Evolutionary conservation across 169 alveolate species (phyloP), one percentile per base, ranked within the genome.

Genomic region (Cryptosporidium canis): DNA sequence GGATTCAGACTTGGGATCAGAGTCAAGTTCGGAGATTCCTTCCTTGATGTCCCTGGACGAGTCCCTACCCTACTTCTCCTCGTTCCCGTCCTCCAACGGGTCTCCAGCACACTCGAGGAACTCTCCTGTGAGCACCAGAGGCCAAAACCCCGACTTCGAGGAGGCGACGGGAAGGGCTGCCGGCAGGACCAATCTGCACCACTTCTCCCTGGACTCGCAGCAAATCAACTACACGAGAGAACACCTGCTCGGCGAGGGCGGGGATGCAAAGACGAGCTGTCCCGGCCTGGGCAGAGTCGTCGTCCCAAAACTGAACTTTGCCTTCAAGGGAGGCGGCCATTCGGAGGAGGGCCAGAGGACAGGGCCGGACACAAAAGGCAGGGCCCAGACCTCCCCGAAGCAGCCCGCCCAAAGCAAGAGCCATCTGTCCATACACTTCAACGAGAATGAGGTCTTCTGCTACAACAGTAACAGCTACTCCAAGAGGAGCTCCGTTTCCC

Each of bases 31-130:
- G 27, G 63, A 37, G 11, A 27, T 41, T 24, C 24, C 56, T 21
- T 39, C 87, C 31, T 37, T 77, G n/a, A 31, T 39, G 31, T 41
- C 87, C 24, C 33, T 43, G 35, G 83, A 66, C 7, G 72, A 77
- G 11, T 61, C 72, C 1, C 39, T 44, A 11, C 16, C 53, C n/a
- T 72, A 48, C 14, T 55, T 61, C 33, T 61, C 72, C n/a, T 77
- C 87, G 11, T 55, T 77, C 14, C 77, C 70, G n/a, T 66, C 83
- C 12, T 66, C 83, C 16, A 27, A 63, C 31, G 47, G 51, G 24
- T 67, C 83, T 6, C 37, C 83, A 37, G 35, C 35, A 3, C n/a
- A 61, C 9, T 67, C 83, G 8, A 24, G 29, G 8, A 67, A 67
- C 16, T 67, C 83, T 5, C 68, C 68, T 8, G 18, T 11, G 0